Base-by-base conservation (phyloP, 2,329 filamentous ascomycete genomes). In the Verticillium tricorpus region DNA sequence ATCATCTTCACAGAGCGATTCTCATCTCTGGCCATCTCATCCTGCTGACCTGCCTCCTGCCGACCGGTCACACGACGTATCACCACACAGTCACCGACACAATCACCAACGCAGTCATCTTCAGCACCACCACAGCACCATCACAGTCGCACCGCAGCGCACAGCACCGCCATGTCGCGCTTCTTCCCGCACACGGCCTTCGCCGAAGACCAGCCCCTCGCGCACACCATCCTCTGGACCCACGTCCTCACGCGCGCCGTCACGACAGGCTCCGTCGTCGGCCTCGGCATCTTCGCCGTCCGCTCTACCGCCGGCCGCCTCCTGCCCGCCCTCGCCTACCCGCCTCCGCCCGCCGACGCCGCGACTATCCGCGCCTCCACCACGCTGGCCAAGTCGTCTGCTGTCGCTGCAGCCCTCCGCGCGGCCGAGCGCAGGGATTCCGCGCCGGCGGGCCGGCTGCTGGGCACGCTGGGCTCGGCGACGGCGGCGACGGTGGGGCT, bases 141-240 rank as follows among this genome's bases (percentile, higher is more conserved):
- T 12, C 45, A 50, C 25, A 28, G 28, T 28, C 28, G 28, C 31
- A 17, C 54, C 14, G 32, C 54, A 19, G 32, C 54, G 28, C 28
- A 28, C 22, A 63, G 11, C 62, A 73, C 58, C 58, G 86, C 87
- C 84, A 85, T 83, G 4, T 81, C 80, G 62, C 79, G 82, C 70
- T 80, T 77, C 71, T 80, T 77, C 71, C 83, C 84, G 6, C 84
- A 85, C 68, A 62, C 84, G 5, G 64, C 77, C 58, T 86, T 86
- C 71, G 85, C 85, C 34, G 87, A 90, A 74, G 87, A 89, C 70
- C 87, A 90, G 66, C 80, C 81, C 35, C 74, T 80, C 63, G 69
- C 80, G 8, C 76, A 75, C 63, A 76, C 80, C 4, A 85, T 89
- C 67, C 83, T 90, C 63, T 79, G 79, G 61, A 76, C 80, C 0